A percentile compares a stretch with the other conserved stretches of the same genome.
These are phyloP conservation scores for Stephania cephalantha DNA, from an alignment of 164 flowering plant genomes.

Conservation along the genomic window DNA sequence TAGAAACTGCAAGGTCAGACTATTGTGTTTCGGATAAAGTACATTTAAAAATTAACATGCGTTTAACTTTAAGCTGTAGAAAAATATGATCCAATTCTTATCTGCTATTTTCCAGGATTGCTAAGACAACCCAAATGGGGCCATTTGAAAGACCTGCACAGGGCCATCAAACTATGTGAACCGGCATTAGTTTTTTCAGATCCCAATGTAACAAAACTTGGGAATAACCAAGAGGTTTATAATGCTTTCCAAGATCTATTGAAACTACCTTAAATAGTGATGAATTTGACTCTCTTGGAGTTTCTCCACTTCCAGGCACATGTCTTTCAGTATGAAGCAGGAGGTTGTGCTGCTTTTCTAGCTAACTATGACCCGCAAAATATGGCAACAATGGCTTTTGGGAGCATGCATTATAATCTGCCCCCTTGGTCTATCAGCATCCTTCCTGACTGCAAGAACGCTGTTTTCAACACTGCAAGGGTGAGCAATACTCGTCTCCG, in stretches of 20 bases:
- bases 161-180: slow-evolving; percentile 71
- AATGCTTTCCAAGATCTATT: background rate
- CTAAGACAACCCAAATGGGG: slow-evolving; percentile 73
- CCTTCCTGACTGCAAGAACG: slow-evolving; percentile 86
- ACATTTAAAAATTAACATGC: background rate
- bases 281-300: background rate
- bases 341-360: slow-evolving; percentile 81
- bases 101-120: slow-evolving; percentile 37
- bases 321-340: slow-evolving; percentile 44
- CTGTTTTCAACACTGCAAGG: slow-evolving; percentile 73
- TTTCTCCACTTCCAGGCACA: slow-evolving; percentile 41
- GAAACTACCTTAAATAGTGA: background rate
- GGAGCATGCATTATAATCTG: slow-evolving; percentile 44
- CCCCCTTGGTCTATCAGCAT: slow-evolving; percentile 92
- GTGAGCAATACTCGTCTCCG: slow-evolving; percentile 28
- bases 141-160: slow-evolving; percentile 74
- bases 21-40: background rate
- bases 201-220: slow-evolving; percentile 46
- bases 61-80: background rate
- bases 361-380: slow-evolving; percentile 49
- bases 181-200: slow-evolving; percentile 68
- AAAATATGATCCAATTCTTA: background rate
- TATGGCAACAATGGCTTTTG: slow-evolving; percentile 41
- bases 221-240: slow-evolving; percentile 55
- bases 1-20: background rate